Evolutionary conservation across 2,329 filamentous ascomycete species (phyloP), one percentile per base, ranked within the genome.

Genomic region (Hymenoscyphus fructigenus): DNA sequence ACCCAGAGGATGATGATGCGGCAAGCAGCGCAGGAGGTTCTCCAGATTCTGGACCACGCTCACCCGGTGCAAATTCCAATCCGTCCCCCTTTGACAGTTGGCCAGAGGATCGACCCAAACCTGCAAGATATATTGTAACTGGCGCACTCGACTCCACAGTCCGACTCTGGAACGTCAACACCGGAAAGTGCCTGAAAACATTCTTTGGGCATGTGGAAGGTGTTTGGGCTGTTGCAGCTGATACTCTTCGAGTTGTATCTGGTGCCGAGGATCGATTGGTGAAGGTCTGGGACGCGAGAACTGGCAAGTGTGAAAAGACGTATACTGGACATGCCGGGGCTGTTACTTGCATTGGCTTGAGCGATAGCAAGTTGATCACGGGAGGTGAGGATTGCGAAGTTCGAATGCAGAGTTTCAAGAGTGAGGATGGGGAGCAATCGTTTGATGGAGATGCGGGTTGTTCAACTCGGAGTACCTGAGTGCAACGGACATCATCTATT

Each of bases 171-270:
- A 92, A 97, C 75, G 91, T 93, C 1, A 85, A 85, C 5, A 90
- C 90, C 0, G 92, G 92, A 44, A 87, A 87, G 68, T 97, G 92
- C 73, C 83, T 97, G 38, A 91, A 92, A 67, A 96, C 92, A 36
- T 96, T 97, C 82, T 99, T 98, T 75, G 95, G 95, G 0, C 95
- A 99, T 74, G 86, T 99, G 26, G 95, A 99, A 77, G 95, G 95
- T 36, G 90, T 99, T 23, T 99, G 95, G 95, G 91, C 91, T 5
- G 83, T 99, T 2, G 92, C 91, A 0, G 94, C 91, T 2, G 94
- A 98, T 78, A 93, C 91, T 0, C 81, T 98, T 23, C 88, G 95
- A 12, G 87, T 97, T 17, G 92, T 98, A 15, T 92, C 90, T 20
- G 94, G 93, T 0, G 91, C 92, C 12, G 93, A 98, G 76, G 95